Evolutionary conservation across 2,329 filamentous ascomycete genomes (phyloP).

Genomic region (Gaeumannomyces sp.): DNA sequence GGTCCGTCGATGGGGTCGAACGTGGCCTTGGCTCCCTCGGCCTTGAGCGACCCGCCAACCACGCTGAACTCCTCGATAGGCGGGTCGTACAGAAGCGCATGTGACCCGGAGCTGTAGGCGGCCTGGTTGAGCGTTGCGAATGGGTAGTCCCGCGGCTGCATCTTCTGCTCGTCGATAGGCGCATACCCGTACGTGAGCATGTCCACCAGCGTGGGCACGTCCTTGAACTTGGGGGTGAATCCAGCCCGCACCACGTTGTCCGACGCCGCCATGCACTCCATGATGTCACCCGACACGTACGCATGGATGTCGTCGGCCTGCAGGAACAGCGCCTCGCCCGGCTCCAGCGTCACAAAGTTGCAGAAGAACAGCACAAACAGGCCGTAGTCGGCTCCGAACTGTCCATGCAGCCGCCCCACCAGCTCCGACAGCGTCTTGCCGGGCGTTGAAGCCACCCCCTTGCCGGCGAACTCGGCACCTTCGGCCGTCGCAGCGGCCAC

Average conservation of each 20-base stretch:
- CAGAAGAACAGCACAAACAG: constrained; percentile 96
- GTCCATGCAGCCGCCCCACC: constrained; percentile 66
- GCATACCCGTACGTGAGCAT: constrained; percentile 96
- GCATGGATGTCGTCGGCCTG: constrained; percentile 97
- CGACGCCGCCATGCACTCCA: constrained; percentile 98
- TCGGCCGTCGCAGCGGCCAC: constrained; percentile 64
- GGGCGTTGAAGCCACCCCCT: constrained; percentile 60
- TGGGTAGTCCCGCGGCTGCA: constrained; percentile 77
- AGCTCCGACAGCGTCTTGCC: constrained; percentile 71
- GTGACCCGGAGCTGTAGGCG: constrained; percentile 72
- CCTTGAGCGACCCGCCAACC: constrained; percentile 69
- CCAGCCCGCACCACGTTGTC: constrained; percentile 97
- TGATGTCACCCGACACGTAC: constrained; percentile 87
- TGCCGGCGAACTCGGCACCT: constrained; percentile 66
- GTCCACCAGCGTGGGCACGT: constrained; percentile 77
- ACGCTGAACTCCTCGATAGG: constrained; percentile 97
- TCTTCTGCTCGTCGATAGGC: constrained; percentile 91
- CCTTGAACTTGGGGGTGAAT: constrained; percentile 98
- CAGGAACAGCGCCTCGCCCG: constrained; percentile 93
- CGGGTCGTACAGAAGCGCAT: constrained; percentile 77
- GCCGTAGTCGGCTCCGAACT: constrained; percentile 87
- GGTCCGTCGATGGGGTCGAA: constrained; percentile 85
- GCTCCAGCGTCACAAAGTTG: constrained; percentile 82
- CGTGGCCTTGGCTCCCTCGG: constrained; percentile 69
- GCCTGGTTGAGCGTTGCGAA: constrained; percentile 76